These are phyloP conservation scores for Austroboletus rostrupii DNA, from an alignment of 1,284 basidiomycete genomes.

Conservation along the genomic window DNA sequence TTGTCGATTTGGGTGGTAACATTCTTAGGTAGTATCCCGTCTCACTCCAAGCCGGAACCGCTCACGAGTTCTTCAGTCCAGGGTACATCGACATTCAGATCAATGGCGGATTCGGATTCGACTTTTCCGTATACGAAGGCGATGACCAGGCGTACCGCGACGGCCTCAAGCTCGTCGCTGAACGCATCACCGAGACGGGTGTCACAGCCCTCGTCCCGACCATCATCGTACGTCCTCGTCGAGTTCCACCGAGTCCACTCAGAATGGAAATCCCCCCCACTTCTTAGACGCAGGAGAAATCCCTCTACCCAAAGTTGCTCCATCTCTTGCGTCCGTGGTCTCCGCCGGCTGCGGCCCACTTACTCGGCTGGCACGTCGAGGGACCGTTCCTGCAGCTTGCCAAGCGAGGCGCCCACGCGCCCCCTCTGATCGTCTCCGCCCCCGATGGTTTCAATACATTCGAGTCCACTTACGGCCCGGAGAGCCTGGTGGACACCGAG, in stretches of 20 bases:
- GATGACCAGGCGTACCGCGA: conserved; percentile 64
- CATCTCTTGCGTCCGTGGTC: conserved; percentile 61
- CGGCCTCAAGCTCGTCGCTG: conserved; percentile 70
- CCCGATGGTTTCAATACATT: conserved; percentile 58
- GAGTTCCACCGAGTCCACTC: not conserved
- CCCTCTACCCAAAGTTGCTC: conserved; percentile 66
- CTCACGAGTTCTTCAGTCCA: conserved; percentile 42
- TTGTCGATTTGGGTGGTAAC: conserved; percentile 67
- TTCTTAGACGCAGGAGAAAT: conserved; percentile 67
- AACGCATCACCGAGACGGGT: conserved; percentile 80
- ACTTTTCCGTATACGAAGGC: conserved; percentile 78
- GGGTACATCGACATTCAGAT: conserved; percentile 80
- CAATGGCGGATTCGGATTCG: conserved; percentile 87
- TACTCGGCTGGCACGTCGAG: conserved; percentile 87
- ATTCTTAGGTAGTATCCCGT: conserved; percentile 51
- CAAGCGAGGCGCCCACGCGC: conserved; percentile 79
- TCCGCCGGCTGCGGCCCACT: conserved; percentile 56
- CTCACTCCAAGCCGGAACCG: not conserved
- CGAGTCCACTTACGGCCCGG: conserved; percentile 69
- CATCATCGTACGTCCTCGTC: conserved; percentile 59
- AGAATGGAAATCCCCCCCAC: not conserved
- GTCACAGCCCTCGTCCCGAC: conserved; percentile 85
- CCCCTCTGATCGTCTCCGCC: conserved; percentile 64
- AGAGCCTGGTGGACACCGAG: conserved; percentile 57
- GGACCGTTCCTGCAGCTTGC: conserved; percentile 81